These are phyloP conservation scores for Annulohypoxylon moriforme DNA, from an alignment of 495 filamentous ascomycete genomes.

Conservation along the genomic window DNA sequence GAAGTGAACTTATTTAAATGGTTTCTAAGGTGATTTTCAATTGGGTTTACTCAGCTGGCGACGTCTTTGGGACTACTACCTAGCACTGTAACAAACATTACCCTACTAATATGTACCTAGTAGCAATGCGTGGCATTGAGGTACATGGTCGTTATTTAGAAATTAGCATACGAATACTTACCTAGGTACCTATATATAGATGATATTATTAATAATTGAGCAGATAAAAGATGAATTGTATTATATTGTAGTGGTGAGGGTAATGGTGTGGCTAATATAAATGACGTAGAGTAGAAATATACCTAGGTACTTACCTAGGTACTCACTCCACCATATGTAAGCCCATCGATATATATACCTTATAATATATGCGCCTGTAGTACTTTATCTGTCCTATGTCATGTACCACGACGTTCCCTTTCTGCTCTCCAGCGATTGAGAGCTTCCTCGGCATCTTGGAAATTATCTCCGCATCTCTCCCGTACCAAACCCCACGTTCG, in stretches of 20 bases:
- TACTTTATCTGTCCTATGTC: background rate
- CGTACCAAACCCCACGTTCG: conserved; percentile 85
- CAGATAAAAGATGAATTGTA: background rate
- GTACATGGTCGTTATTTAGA: background rate
- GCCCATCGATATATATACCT: background rate
- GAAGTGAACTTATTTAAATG: no score
- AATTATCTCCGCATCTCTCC: conserved; percentile 76
- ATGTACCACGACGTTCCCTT: conserved; percentile 29
- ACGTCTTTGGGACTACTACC: no score
- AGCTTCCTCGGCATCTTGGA: conserved; percentile 69
- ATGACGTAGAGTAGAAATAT: background rate
- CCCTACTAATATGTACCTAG: no score
- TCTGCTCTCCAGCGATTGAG: conserved; percentile 60
- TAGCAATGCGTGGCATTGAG: background rate
- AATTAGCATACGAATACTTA: background rate
- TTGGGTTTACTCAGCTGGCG: no score
- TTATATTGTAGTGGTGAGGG: conserved; percentile 24
- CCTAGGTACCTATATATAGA: background rate
- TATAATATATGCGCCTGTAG: background rate
- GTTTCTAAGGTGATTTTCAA: no score
- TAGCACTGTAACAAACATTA: no score
- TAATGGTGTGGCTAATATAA: background rate
- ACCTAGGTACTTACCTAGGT: background rate
- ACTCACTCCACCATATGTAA: background rate
- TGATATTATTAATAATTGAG: no score